Conservation (phyloP, 164 flowering plant genomes). For the Magnolia officinalis region DNA sequence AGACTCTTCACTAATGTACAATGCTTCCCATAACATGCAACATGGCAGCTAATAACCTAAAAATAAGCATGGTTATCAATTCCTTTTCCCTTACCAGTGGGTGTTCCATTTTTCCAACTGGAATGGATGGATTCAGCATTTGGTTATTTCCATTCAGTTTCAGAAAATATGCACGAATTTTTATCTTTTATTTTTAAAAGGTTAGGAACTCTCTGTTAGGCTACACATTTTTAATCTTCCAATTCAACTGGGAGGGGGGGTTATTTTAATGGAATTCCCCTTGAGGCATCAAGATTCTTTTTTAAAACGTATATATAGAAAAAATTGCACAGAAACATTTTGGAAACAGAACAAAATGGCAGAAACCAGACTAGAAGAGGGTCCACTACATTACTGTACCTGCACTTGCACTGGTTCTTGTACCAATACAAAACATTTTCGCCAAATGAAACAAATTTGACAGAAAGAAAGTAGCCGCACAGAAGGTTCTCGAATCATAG, state of each 20-base stretch:
- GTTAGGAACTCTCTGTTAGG: too few species aligned
- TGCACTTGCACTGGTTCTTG: background rate
- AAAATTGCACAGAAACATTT: background rate
- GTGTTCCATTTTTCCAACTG: background rate
- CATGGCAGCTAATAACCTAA: background rate
- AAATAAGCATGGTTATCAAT: background rate
- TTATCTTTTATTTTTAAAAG: too few species aligned
- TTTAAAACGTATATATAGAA: too few species aligned
- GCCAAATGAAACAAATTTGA: background rate
- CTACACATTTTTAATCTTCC: too few species aligned
- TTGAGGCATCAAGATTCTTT: too few species aligned
- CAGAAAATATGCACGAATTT: too few species aligned
- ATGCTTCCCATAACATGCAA: background rate
- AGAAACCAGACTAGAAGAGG: background rate
- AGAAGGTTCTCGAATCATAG: background rate
- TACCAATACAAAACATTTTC: background rate
- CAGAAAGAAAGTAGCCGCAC: background rate
- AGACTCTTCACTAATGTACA: background rate
- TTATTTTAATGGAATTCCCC: too few species aligned
- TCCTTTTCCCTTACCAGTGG: background rate
- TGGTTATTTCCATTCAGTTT: too few species aligned
- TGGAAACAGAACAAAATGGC: background rate
- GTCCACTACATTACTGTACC: background rate
- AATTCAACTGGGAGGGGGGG: too few species aligned
- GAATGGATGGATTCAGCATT: background rate